Conservation (phyloP, 345 rosid species). For the Salix exigua region DNA sequence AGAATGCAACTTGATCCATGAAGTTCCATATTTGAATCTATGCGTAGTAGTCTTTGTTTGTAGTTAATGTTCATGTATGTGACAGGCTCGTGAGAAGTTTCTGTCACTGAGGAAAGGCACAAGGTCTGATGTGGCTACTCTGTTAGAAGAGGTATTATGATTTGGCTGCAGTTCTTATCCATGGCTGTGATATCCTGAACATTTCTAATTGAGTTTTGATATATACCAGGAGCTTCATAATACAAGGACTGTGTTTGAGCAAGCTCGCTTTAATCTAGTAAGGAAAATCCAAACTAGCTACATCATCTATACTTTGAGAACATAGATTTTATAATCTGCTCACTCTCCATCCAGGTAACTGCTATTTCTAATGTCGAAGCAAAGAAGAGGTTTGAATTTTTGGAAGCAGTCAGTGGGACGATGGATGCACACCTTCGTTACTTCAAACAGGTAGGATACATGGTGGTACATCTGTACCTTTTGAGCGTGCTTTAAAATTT, state of each 20-base stretch:
- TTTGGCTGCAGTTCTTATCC: slow-evolving; percentile 1
- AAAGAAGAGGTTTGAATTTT: slow-evolving; percentile 90
- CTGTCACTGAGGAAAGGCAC: slow-evolving; percentile 93
- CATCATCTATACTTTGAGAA: background rate
- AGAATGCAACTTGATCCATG: background rate
- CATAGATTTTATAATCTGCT: background rate
- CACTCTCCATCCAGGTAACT: slow-evolving; percentile 53
- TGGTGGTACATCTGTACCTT: slow-evolving; percentile 13
- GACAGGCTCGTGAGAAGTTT: slow-evolving; percentile 94
- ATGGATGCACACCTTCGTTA: slow-evolving; percentile 99
- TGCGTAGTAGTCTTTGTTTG: background rate
- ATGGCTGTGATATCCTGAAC: slow-evolving; percentile 2
- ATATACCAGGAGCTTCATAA: slow-evolving; percentile 73
- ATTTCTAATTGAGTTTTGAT: background rate
- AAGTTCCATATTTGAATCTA: background rate
- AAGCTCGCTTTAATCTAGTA: slow-evolving; percentile 89
- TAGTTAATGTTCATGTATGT: background rate
- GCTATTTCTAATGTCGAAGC: slow-evolving; percentile 95
- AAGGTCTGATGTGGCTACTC: slow-evolving; percentile 58
- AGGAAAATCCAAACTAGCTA: slow-evolving; percentile 16
- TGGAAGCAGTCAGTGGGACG: slow-evolving; percentile 97
- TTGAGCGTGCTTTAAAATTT: slow-evolving; percentile 6
- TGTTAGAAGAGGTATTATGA: slow-evolving; percentile 73
- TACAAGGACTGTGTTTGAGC: slow-evolving; percentile 88
- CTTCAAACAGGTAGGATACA: slow-evolving; percentile 70